Evolutionary conservation across 495 filamentous ascomycete species (phyloP).

Genomic region (Hypomontagnella submonticulosa): DNA sequence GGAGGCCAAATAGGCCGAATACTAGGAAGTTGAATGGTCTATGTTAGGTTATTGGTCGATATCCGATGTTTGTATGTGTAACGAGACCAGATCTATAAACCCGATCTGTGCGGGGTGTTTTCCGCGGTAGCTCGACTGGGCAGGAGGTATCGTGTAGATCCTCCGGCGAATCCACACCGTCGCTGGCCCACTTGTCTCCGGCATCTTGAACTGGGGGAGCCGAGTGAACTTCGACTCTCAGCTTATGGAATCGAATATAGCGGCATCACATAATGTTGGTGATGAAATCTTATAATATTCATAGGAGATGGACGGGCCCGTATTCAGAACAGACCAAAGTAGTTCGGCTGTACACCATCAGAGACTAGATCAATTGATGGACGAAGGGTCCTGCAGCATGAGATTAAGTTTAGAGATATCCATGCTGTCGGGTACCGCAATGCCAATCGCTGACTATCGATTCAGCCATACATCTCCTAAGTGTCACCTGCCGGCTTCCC

Average conservation of each 20-base stretch:
- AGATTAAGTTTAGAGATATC: constrained; percentile 40
- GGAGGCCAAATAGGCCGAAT: constrained; percentile 5
- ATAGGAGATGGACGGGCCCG: too few relatives aligned
- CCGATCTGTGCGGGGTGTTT: constrained; percentile 6
- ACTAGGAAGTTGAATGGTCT: constrained; percentile 13
- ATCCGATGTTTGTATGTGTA: constrained; percentile 16
- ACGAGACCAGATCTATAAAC: constrained; percentile 2
- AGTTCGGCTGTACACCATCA: too few relatives aligned
- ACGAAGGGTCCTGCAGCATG: constrained; percentile 17
- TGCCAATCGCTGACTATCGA: constrained; percentile 5
- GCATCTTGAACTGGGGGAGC: constrained; percentile 16
- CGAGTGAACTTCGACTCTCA: constrained; percentile 21
- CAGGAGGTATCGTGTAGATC: constrained; percentile 1
- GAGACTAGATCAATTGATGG: neutral
- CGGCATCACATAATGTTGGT: constrained; percentile 19
- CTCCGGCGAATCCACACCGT: constrained; percentile 24
- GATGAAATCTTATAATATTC: neutral
- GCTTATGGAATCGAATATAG: neutral
- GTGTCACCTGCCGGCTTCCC: neutral
- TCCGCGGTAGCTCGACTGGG: constrained; percentile 14
- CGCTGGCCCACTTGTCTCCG: constrained; percentile 28
- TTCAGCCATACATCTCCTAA: neutral
- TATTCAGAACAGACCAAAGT: too few relatives aligned
- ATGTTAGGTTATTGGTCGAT: constrained; percentile 19
- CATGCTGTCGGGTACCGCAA: constrained; percentile 30